Evolutionary conservation across 2,329 filamentous ascomycete species (phyloP).

Genomic region (Hymenoscyphus fructigenus): DNA sequence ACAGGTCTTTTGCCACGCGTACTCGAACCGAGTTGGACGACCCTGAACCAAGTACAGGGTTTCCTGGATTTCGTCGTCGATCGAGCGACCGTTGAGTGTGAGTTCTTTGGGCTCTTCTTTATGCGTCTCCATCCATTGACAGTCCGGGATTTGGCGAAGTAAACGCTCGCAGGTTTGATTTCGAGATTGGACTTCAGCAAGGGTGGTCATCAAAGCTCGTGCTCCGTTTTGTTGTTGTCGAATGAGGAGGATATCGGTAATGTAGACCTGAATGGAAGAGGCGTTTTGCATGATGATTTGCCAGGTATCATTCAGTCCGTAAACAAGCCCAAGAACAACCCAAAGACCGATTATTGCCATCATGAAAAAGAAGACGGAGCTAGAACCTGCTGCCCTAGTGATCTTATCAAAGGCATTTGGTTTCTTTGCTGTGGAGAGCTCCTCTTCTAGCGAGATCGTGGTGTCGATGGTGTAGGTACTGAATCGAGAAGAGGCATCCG

Average conservation of each 20-base stretch:
- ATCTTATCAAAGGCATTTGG: slow-evolving; percentile 31
- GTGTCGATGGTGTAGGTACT: neutral
- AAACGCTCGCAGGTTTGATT: slow-evolving; percentile 36
- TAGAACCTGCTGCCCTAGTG: slow-evolving; percentile 33
- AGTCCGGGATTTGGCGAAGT: slow-evolving; percentile 32
- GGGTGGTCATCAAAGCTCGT: slow-evolving; percentile 32
- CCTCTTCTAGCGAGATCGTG: slow-evolving; percentile 1
- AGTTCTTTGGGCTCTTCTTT: slow-evolving; percentile 31
- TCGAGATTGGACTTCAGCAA: slow-evolving; percentile 39
- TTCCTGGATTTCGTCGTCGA: slow-evolving; percentile 22
- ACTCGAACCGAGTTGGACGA: slow-evolving; percentile 13
- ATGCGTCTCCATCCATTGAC: slow-evolving; percentile 27
- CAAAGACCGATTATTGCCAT: slow-evolving; percentile 35
- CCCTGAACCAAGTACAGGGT: slow-evolving; percentile 20
- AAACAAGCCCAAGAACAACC: slow-evolving; percentile 36
- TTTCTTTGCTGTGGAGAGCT: slow-evolving; percentile 15
- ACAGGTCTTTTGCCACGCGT: slow-evolving; percentile 7
- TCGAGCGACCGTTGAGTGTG: slow-evolving; percentile 33
- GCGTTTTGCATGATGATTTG: slow-evolving; percentile 40
- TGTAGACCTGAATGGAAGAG: slow-evolving; percentile 40
- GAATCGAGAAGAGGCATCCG: neutral
- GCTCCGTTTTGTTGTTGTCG: slow-evolving; percentile 40
- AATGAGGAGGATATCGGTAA: slow-evolving; percentile 42
- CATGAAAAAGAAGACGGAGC: slow-evolving; percentile 34
- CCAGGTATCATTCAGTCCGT: slow-evolving; percentile 39